Evolutionary conservation across 1,284 basidiomycete genomes (phyloP), one percentile per base, ranked within the genome.

Genomic region (Sphagnurus paluster): DNA sequence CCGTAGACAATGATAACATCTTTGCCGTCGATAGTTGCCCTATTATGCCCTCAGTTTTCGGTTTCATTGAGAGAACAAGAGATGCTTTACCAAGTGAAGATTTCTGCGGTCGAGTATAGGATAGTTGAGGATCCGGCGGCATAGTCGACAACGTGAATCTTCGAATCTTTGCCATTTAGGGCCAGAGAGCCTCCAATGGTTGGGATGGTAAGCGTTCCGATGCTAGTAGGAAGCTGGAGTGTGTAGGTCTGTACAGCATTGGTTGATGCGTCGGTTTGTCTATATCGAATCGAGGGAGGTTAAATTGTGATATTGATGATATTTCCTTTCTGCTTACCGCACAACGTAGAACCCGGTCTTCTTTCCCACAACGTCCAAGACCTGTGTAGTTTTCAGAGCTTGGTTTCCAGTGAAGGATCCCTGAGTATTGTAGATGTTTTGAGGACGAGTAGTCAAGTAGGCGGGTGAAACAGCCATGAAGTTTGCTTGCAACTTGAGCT

Each of bases 1-100:
- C 74, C 78, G 46, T 79, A 78, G 13, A 79, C 42, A 28, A 80
- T 19, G 34, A 80, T 68, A 24, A 77, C 56, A 38, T 79, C 76
- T 9, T 68, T 64, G 10, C 62, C 62, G 45, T 77, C 76, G 29
- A 79, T 71, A 2, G 69, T 72, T 6, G 68, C 70, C 69, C 75
- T 76, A n/a, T 32, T 48, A 29, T 13, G 10, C 17, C 29, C 20
- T 35, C 24, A 14, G 33, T 23, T 34, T 25, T 9, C 33, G 16
- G 13, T 20, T 11, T 8, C 17, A 42, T 28, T 4, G 13, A 25
- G 36, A 16, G 23, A 13, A 32, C 10, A 34, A 42, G 7, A 20
- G 3, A 30, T 16, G 3, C 46, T 56, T 40, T 49, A 70, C 75
- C 75, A 77, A 9, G 75, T 74, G 53, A 76, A 59, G 24, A 80